phyloP scores from a whole-genome alignment of 129 eudicot genomes.

The Oenanthe sinensis region DNA sequence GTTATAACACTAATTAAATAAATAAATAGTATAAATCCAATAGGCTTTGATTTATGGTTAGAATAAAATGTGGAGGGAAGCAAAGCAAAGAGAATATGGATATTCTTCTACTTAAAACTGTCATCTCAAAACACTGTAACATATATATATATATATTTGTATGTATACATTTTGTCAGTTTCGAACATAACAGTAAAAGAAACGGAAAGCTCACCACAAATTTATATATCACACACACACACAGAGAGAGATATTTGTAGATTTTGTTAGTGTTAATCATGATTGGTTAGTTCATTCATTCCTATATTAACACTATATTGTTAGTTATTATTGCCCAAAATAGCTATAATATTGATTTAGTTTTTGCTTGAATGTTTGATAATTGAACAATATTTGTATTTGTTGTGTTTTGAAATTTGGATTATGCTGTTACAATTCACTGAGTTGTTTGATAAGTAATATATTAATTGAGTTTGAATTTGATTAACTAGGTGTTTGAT shows the following conservation, averaged over 20 bases:
- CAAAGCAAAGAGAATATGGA: background rate
- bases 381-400: background rate
- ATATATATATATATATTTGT: too few species aligned
- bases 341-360: background rate
- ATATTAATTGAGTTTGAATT: background rate
- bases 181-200: too few species aligned
- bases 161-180: too few species aligned
- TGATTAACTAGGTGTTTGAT: background rate
- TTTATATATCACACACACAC: background rate
- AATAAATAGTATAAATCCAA: too few species aligned
- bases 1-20: too few species aligned
- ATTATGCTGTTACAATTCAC: background rate
- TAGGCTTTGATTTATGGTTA: background rate
- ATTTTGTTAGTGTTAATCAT: background rate
- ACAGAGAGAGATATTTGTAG: background rate
- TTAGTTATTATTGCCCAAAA: background rate
- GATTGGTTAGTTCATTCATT: background rate
- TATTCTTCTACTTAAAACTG: background rate
- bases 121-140: background rate
- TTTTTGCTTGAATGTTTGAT: background rate
- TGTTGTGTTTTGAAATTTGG: background rate
- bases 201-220: too few species aligned
- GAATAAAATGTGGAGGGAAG: slow-evolving; percentile 1
- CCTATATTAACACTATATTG: background rate
- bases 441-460: background rate